Evolutionary conservation across 805 yeast species (phyloP), one percentile per base, ranked within the genome.

Genomic region (Wickerhamomyces silvicola): DNA sequence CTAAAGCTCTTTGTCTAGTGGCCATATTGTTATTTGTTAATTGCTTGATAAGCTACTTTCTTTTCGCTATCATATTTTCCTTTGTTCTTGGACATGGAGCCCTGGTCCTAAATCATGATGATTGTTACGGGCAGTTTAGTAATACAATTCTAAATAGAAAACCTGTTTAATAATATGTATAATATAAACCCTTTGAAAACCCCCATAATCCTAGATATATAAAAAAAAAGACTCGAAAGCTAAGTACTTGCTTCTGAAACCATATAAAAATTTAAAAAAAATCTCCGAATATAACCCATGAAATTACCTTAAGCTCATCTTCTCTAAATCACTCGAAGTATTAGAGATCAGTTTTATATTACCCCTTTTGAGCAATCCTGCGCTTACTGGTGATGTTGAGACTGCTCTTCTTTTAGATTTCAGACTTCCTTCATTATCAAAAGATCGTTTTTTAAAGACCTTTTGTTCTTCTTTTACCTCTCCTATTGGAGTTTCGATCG

Each of bases 1-100:
- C 51, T 22, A 69, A 43, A 3, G 71, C 68, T 42, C 47, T 48
- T 18, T 24, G 29, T 17, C 27, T 29, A 5, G 26, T 13, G 10
- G 30, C 18, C 30, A 27, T 20, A 10, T 10, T 20, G 22, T 8
- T 8, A 10, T 20, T 20, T 20, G 10, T 8, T 10, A 20, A 20
- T n/a, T n/a, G n/a, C n/a, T n/a, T n/a, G n/a, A n/a, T n/a, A n/a
- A n/a, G n/a, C n/a, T n/a, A n/a, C n/a, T n/a, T n/a, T n/a, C n/a
- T n/a, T n/a, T n/a, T n/a, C n/a, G n/a, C n/a, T n/a, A n/a, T n/a
- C n/a, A n/a, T n/a, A n/a, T n/a, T n/a, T n/a, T n/a, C n/a, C n/a
- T n/a, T n/a, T n/a, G n/a, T n/a, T n/a, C n/a, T n/a, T n/a, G n/a
- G n/a, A n/a, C n/a, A n/a, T n/a, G n/a, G n/a, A n/a, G n/a, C n/a